A percentile compares a stretch with the other conserved stretches of the same genome.
Evolutionary conservation across 2,329 filamentous ascomycete species (phyloP).

Genomic region (Nigrograna mackinnonii): DNA sequence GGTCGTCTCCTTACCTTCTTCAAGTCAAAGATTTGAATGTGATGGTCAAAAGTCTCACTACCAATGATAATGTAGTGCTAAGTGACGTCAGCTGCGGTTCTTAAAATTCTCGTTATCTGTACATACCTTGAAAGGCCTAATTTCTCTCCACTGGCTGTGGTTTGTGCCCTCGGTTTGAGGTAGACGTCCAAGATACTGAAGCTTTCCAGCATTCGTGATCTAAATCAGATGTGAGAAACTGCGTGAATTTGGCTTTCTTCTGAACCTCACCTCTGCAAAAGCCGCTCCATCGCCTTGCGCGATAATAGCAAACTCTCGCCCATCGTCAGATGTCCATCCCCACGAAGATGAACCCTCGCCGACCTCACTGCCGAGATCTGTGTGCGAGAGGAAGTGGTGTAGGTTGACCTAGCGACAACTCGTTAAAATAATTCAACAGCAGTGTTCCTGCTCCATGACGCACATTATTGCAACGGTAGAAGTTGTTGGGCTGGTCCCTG

Average conservation of each 20-base stretch:
- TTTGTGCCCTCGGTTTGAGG: slow-evolving; percentile 46
- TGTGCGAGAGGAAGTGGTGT: slow-evolving; percentile 60
- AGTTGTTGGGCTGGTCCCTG: slow-evolving; percentile 23
- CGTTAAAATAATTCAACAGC: too few species aligned
- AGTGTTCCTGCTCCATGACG: slow-evolving; percentile 5
- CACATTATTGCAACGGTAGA: slow-evolving; percentile 35
- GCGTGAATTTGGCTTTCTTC: background rate
- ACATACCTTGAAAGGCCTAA: slow-evolving; percentile 45
- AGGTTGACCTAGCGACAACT: slow-evolving; percentile 56
- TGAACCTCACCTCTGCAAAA: slow-evolving; percentile 51
- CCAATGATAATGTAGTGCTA: slow-evolving; percentile 49
- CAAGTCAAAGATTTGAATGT: slow-evolving; percentile 63
- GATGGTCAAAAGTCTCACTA: slow-evolving; percentile 52
- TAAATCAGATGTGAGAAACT: slow-evolving; percentile 1
- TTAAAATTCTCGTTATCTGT: too few species aligned
- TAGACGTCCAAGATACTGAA: slow-evolving; percentile 56
- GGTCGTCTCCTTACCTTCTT: slow-evolving; percentile 39
- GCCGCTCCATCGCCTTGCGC: slow-evolving; percentile 58
- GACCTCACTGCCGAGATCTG: slow-evolving; percentile 52
- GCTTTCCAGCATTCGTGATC: slow-evolving; percentile 51
- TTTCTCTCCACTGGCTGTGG: slow-evolving; percentile 56
- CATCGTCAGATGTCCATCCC: slow-evolving; percentile 57
- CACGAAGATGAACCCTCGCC: slow-evolving; percentile 50
- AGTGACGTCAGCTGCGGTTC: too few species aligned
- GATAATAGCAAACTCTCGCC: slow-evolving; percentile 58